A percentile compares a stretch with the other conserved stretches of the same genome.
Evolutionary conservation across 129 eudicot species (phyloP).

Genomic region (Heracleum sosnowskyi): DNA sequence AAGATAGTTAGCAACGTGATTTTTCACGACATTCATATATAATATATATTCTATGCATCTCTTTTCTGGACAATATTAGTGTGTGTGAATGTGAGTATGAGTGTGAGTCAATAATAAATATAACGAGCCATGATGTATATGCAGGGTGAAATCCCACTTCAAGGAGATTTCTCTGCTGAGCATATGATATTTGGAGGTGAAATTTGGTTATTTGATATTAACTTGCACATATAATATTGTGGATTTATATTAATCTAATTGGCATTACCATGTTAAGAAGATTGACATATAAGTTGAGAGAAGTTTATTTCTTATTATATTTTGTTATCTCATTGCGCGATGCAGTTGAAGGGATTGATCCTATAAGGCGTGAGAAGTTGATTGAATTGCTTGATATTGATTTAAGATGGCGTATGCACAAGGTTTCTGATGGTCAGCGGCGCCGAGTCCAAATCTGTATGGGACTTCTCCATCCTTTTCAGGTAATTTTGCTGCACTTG

Average conservation of each 20-base stretch:
- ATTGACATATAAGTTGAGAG: conserved; percentile 15
- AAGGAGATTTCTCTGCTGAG: conserved; percentile 99
- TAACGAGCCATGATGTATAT: conserved; percentile 8
- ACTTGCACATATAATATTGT: background rate
- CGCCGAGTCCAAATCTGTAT: conserved; percentile 95
- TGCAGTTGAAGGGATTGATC: conserved; percentile 89
- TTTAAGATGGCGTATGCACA: conserved; percentile 96
- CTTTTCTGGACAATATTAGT: background rate
- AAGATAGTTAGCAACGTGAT: background rate
- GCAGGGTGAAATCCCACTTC: conserved; percentile 92
- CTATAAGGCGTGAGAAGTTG: conserved; percentile 78
- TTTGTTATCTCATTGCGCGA: conserved; percentile 1
- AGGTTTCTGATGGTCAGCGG: conserved; percentile 97
- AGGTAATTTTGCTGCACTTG: conserved; percentile 32
- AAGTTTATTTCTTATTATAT: background rate
- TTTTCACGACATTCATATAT: background rate
- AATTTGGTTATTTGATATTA: too few species aligned
- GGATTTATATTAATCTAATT: background rate
- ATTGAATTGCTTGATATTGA: conserved; percentile 88
- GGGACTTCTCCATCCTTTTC: conserved; percentile 97
- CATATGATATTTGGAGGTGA: conserved; percentile 99
- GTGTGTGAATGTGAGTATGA: background rate
- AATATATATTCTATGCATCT: conserved; percentile 5
- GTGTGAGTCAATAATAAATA: background rate
- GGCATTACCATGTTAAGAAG: conserved; percentile 58